Conservation (phyloP, 306 rosid species). For the Sesbania bispinosa region DNA sequence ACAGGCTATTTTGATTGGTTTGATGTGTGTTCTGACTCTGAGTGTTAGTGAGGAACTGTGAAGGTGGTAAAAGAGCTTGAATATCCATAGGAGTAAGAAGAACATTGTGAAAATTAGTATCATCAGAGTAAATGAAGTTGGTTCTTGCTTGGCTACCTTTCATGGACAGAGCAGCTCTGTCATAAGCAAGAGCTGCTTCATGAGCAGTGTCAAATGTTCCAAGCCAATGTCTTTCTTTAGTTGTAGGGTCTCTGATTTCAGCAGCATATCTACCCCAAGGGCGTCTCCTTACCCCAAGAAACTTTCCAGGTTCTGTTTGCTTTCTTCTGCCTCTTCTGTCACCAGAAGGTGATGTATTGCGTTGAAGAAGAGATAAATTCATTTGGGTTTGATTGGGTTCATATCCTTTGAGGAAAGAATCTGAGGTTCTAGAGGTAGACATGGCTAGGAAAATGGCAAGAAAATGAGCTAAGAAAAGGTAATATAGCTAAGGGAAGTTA, state of each 20-base stretch:
- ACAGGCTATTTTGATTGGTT: slow-evolving; percentile 31
- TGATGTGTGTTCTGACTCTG: slow-evolving; percentile 34
- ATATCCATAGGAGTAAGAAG: slow-evolving; percentile 46
- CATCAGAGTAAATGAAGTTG: slow-evolving; percentile 74
- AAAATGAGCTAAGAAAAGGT: slow-evolving; percentile 13
- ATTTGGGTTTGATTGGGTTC: slow-evolving; percentile 43
- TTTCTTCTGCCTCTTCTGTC: slow-evolving; percentile 84
- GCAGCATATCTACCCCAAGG: slow-evolving; percentile 99
- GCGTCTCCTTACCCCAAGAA: slow-evolving; percentile 83
- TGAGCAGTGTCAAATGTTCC: slow-evolving; percentile 99
- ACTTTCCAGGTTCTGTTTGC: slow-evolving; percentile 81
- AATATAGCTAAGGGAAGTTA: not conserved
- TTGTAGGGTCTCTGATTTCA: slow-evolving; percentile 90
- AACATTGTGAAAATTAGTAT: slow-evolving; percentile 46
- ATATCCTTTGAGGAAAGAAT: slow-evolving; percentile 39
- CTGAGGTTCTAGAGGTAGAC: slow-evolving; percentile 67
- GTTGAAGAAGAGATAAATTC: slow-evolving; percentile 46
- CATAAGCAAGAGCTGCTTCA: slow-evolving; percentile 99
- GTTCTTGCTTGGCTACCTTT: slow-evolving; percentile 94
- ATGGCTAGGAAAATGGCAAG: slow-evolving; percentile 39
- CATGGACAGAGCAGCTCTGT: slow-evolving; percentile 94
- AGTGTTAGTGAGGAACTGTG: slow-evolving; percentile 30
- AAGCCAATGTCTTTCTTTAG: slow-evolving; percentile 98
- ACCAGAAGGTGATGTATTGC: slow-evolving; percentile 45
- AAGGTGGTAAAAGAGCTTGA: slow-evolving; percentile 46